Evolutionary conservation across 1,284 basidiomycete genomes (phyloP), one percentile per base, ranked within the genome.

Genomic region (Melampsora americana): DNA sequence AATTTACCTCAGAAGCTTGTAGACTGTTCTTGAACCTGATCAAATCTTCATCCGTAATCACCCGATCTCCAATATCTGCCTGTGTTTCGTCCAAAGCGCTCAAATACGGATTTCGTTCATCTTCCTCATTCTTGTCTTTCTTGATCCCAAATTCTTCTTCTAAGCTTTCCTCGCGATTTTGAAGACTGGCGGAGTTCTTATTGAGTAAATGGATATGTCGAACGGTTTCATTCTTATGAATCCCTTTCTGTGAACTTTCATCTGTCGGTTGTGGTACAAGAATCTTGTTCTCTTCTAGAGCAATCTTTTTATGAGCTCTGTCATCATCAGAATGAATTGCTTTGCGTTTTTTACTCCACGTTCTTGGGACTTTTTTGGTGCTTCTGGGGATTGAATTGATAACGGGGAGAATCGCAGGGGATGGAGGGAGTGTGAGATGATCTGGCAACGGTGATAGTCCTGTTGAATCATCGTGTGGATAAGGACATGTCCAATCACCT

Each of bases 401-500:
- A 30, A n/a, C 23, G 26, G 71, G 2, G 30, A 46, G n/a, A 20
- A 53, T 48, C 9, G 7, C 46, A 6, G 53, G 71, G 53, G 64
- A 30, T 35, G 65, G 56, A 1, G 71, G 62, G 2, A 74, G 65
- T 12, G 71, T 60, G 28, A 60, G 12, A 5, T 60, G 44, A 53
- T 74, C 71, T n/a, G 71, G 71, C 12, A 74, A 62, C 18, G 71
- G 71, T n/a, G 65, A 53, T 39, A 66, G 35, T 39, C 30, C 35
- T 53, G 42, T 14, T 39, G 30, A 20, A 18, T 62, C 66, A 16
- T 66, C 46, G 30, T 74, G 71, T 32, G 48, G 16, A 30, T 66
- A 74, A 30, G 71, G 71, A 50, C 71, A 74, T 14, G 65, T 74
- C n/a, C 62, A 74, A 44, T 74, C 71, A 26, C 71, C 71, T 74